Base-by-base conservation (phyloP, 805 yeast species). In the Candida fluviatilis region DNA sequence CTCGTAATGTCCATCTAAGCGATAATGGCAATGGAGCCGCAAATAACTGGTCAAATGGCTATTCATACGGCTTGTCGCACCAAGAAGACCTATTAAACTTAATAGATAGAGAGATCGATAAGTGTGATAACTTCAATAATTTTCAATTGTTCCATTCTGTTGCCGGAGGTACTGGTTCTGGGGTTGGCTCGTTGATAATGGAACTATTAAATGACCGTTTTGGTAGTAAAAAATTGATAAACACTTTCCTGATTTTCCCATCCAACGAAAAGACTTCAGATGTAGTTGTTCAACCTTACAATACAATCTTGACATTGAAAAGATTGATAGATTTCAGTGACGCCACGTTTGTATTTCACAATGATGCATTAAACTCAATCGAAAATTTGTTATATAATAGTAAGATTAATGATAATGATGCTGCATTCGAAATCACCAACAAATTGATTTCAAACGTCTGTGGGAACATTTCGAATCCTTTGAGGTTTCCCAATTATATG, bases 161-260 rank as follows among this genome's bases (percentile, higher is more conserved):
- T 4, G 98, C 97, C 0, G 99, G 99, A 26, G 99, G 99, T 28
- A 93, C 99, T 0, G 99, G 99, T 0, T 85, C 96, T 0, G 99
- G 99, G 3, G 77, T 89, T 26, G 99, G 99, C 1, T 85, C 95
- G 0, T 75, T 76, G 40, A 49, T 93, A 31, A 61, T 93, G 27
- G 97, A 93, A 57, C 67, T 79, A 12, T 59, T 95, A 40, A 77
- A 79, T 40, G 99, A 93, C 57, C 66, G 88, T 38, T 91, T 80
- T 56, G 72, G 71, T 4, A 79, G 84, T 36, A 90, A 90, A 58
- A 91, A 89, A 53, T 62, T 93, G 35, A 67, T 86, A 6, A 85
- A 85, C 41, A 88, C 98, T 0, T 85, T 84, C 51, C 85, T 93
- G 34, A 84, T 93, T 2, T 90, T 93, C 54, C 96, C 96, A 1